Evolutionary conservation across 1,284 basidiomycete genomes (phyloP).

Genomic region (Leccinum pallidistipes): DNA sequence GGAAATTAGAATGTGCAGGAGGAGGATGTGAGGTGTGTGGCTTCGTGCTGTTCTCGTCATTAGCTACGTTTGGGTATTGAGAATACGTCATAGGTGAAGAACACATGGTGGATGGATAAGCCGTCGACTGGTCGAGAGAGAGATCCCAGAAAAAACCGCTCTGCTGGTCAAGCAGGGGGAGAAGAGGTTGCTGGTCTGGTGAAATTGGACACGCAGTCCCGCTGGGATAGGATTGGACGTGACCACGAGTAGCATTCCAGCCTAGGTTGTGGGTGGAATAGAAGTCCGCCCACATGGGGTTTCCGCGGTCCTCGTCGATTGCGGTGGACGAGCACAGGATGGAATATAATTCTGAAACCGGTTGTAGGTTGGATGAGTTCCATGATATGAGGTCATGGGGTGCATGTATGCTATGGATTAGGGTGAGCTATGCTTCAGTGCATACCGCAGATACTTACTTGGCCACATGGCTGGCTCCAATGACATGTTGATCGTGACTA

Average conservation of each 20-base stretch:
- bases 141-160: not conserved
- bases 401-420: not conserved
- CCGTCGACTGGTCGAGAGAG: not conserved
- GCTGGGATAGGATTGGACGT: not conserved
- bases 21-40: not conserved
- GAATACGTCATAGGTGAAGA: not conserved
- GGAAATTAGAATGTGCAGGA: not conserved
- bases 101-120: not conserved
- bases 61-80: not conserved
- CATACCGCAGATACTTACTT: not conserved
- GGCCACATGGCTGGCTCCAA: not conserved
- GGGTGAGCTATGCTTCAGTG: not conserved
- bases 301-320: not conserved
- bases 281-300: not conserved
- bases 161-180: not conserved
- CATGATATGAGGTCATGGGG: not conserved
- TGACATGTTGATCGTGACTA: not conserved
- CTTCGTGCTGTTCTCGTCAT: not conserved
- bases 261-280: not conserved
- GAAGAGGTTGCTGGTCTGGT: not conserved
- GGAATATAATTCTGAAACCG: no score
- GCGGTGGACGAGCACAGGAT: not conserved
- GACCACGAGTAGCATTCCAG: not conserved
- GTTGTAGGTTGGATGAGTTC: not conserved
- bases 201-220: not conserved